Evolutionary conservation across 2,329 filamentous ascomycete genomes (phyloP).

Genomic region (Chaetomiaceae sp.): DNA sequence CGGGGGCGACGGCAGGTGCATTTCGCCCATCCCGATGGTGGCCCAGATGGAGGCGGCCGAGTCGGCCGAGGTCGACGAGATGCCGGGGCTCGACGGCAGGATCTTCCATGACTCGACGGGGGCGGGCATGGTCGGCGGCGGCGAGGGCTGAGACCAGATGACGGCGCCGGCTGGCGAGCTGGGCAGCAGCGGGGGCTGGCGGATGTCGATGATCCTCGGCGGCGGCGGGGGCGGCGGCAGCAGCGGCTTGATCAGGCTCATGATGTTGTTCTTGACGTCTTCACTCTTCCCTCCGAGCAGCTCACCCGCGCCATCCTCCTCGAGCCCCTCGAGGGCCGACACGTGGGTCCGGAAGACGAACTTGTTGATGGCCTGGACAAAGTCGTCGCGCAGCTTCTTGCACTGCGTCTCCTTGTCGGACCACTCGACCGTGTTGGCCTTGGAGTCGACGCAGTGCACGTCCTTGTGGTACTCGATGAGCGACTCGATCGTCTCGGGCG

Average conservation of each 20-base stretch:
- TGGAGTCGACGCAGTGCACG: constrained; percentile 84
- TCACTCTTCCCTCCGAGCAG: constrained; percentile 86
- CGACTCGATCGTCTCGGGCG: constrained; percentile 85
- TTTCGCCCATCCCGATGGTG: constrained; percentile 68
- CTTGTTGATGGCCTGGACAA: constrained; percentile 93
- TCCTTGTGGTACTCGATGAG: constrained; percentile 96
- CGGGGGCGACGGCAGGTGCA: constrained; percentile 71
- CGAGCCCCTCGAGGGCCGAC: constrained; percentile 85
- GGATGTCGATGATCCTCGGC: constrained; percentile 83
- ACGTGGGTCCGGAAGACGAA: constrained; percentile 91
- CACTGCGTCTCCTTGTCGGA: constrained; percentile 92
- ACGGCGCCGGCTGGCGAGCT: constrained; percentile 69
- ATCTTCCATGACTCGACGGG: constrained; percentile 87
- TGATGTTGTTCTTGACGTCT: constrained; percentile 84
- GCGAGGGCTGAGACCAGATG: constrained; percentile 74
- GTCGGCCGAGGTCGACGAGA: constrained; percentile 66
- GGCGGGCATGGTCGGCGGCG: constrained; percentile 60
- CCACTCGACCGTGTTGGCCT: constrained; percentile 89
- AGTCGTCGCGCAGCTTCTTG: constrained; percentile 96
- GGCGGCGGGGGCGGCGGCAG: constrained; percentile 81
- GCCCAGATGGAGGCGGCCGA: constrained; percentile 69
- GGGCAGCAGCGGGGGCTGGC: constrained; percentile 77
- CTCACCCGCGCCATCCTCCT: constrained; percentile 94
- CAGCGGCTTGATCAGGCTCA: constrained; percentile 80
- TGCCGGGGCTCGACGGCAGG: constrained; percentile 80